phyloP scores from a whole-genome alignment of 352 stramenopile species.

The Globisporangium nunn region DNA sequence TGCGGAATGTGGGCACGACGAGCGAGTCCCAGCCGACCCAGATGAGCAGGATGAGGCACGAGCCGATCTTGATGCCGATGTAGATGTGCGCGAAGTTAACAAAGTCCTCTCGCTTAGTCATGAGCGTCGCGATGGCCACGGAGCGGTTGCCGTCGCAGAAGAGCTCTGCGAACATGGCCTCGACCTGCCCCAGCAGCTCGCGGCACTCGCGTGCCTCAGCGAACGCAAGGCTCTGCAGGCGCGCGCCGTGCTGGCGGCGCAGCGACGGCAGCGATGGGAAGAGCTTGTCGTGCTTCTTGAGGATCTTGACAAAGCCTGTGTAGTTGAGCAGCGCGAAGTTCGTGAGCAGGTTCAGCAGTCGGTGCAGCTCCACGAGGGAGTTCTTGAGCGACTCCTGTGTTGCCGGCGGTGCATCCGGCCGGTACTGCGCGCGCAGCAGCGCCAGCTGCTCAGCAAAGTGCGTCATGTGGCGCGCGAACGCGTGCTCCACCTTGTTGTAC shows the following conservation, averaged over 20 bases:
- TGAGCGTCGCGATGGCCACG: conserved; percentile 71
- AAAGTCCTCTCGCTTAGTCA: conserved; percentile 68
- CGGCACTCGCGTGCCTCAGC: conserved; percentile 42
- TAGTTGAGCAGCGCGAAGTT: conserved; percentile 98
- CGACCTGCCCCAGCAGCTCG: conserved; percentile 46
- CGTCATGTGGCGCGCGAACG: conserved; percentile 82
- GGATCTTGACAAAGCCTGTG: conserved; percentile 96
- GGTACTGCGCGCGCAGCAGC: conserved; percentile 66
- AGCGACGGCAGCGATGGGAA: conserved; percentile 36
- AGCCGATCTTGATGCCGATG: conserved; percentile 78
- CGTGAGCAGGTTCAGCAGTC: conserved; percentile 89
- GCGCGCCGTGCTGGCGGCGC: conserved; percentile 27
- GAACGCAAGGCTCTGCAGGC: conserved; percentile 56
- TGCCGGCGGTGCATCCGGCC: conserved; percentile 42
- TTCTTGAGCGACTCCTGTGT: conserved; percentile 90
- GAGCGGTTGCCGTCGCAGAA: conserved; percentile 70
- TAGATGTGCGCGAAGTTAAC: conserved; percentile 81
- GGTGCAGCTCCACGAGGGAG: conserved; percentile 91
- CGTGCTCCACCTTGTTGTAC: conserved; percentile 88
- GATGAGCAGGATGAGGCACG: conserved; percentile 69
- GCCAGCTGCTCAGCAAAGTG: conserved; percentile 84
- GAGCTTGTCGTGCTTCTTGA: conserved; percentile 96
- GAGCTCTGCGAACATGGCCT: conserved; percentile 58
- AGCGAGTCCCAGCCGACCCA: conserved; percentile 96
- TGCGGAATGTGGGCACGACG: conserved; percentile 72